A percentile compares a stretch with the other conserved stretches of the same genome.
phyloP scores from a whole-genome alignment of 2,329 filamentous ascomycete genomes.

The Esteya vermicola region DNA sequence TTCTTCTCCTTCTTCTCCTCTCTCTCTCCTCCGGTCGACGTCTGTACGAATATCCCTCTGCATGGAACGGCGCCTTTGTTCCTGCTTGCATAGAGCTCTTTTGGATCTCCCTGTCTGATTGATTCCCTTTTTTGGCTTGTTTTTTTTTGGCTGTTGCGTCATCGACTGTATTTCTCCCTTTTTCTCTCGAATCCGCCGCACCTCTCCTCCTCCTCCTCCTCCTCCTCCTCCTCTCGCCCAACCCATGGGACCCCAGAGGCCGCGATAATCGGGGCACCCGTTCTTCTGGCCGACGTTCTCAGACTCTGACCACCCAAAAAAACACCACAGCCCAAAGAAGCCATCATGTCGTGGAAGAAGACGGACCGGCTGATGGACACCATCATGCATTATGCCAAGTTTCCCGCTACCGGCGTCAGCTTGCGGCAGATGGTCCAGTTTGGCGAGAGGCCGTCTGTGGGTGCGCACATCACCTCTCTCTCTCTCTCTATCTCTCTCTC shows the following conservation, averaged over 20 bases:
- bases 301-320: background rate
- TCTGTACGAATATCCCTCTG: no score
- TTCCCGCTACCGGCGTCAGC: constrained; percentile 91
- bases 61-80: no score
- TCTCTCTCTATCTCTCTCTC: constrained; percentile 1
- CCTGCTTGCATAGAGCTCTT: no score
- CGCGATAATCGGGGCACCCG: background rate
- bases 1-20: background rate
- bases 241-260: constrained; percentile 1
- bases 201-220: background rate
- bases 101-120: no score
- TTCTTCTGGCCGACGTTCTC: background rate
- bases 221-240: background rate
- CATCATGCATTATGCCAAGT: constrained; percentile 93
- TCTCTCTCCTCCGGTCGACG: background rate
- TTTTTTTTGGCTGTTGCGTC: background rate
- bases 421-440: constrained; percentile 99
- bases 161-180: no score
- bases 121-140: no score
- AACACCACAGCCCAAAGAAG: no score
- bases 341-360: constrained; percentile 83
- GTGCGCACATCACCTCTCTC: constrained; percentile 31
- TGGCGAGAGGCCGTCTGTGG: constrained; percentile 81
- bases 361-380: constrained; percentile 86
- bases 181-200: background rate